Conservation (phyloP, 352 stramenopile species). For the Globisporangium sylvaticum region DNA sequence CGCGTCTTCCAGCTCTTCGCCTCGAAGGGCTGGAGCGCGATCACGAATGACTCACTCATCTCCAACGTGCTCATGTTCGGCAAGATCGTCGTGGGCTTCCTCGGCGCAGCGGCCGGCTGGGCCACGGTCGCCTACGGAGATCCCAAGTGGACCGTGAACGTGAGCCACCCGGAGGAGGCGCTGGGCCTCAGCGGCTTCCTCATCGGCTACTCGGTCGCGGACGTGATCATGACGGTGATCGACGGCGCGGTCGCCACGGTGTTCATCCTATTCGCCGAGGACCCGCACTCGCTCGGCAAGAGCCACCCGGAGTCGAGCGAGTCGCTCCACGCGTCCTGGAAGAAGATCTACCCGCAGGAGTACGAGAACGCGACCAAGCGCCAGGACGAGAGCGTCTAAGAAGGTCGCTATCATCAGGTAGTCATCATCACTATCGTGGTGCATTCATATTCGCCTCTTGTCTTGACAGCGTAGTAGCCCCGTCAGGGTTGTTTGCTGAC, state of each 20-base stretch:
- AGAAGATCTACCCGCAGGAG: constrained; percentile 49
- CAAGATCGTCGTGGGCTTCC: constrained; percentile 53
- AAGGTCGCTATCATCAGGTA: not conserved
- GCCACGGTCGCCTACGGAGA: constrained; percentile 34
- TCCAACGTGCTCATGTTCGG: constrained; percentile 53
- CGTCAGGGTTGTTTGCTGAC: not conserved
- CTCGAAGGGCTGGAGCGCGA: constrained; percentile 50
- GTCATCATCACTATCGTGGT: not conserved
- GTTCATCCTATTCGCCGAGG: constrained; percentile 52
- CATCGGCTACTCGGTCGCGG: constrained; percentile 45
- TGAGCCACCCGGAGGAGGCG: constrained; percentile 36
- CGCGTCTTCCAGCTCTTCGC: constrained; percentile 52
- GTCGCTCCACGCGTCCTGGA: constrained; percentile 36
- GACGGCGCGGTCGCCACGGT: constrained; percentile 46
- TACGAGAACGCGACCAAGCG: constrained; percentile 40
- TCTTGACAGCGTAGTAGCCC: not conserved
- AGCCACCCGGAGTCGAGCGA: constrained; percentile 40
- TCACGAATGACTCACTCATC: constrained; percentile 73
- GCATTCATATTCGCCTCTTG: not conserved
- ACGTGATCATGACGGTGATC: constrained; percentile 52
- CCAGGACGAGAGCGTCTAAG: constrained; percentile 25
- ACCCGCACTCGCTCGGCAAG: constrained; percentile 33
- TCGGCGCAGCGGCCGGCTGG: constrained; percentile 41
- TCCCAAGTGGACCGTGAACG: constrained; percentile 37
- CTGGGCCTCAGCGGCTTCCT: constrained; percentile 47